Evolutionary conservation across 176 grass and related monocot species (phyloP).

Genomic region (Zoysia pacifica): DNA sequence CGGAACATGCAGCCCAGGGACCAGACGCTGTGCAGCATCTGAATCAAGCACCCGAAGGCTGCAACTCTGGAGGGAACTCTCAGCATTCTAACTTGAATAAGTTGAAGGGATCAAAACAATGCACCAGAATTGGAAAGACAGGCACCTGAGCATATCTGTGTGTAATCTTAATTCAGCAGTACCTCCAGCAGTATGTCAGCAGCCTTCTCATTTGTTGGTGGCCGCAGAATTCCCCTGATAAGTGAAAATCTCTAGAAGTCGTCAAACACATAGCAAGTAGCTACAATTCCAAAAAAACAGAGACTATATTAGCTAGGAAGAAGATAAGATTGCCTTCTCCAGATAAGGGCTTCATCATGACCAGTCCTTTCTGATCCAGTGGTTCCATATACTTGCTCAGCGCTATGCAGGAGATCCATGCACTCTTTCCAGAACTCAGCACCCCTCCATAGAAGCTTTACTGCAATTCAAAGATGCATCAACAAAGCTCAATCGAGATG

Average conservation of each 20-base stretch:
- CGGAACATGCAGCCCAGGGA: constrained; percentile 73
- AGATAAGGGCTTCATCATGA: constrained; percentile 51
- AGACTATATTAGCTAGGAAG: background rate
- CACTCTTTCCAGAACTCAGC: constrained; percentile 88
- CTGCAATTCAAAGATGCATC: constrained; percentile 41
- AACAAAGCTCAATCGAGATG: background rate
- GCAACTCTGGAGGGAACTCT: constrained; percentile 79
- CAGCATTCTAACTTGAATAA: constrained; percentile 88
- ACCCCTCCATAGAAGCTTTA: constrained; percentile 86
- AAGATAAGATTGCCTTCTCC: constrained; percentile 73
- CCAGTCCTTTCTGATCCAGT: constrained; percentile 4
- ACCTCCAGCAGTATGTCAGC: constrained; percentile 78
- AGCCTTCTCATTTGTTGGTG: constrained; percentile 72
- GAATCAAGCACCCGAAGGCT: constrained; percentile 66
- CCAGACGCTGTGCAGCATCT: constrained; percentile 48
- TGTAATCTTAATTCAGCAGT: constrained; percentile 46
- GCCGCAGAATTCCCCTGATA: constrained; percentile 75
- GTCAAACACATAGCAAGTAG: background rate
- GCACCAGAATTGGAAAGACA: constrained; percentile 37
- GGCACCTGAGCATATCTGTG: constrained; percentile 32
- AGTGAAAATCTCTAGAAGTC: background rate
- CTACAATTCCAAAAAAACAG: background rate
- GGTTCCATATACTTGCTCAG: constrained; percentile 49
- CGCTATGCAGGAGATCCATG: constrained; percentile 58
- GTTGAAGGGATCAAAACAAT: constrained; percentile 51